Percentiles rank a stretch among this genome's conserved stretches.
These are phyloP conservation scores for Ceratocystis huliohia DNA, from an alignment of 2,329 filamentous ascomycete species.

Conservation along the genomic window DNA sequence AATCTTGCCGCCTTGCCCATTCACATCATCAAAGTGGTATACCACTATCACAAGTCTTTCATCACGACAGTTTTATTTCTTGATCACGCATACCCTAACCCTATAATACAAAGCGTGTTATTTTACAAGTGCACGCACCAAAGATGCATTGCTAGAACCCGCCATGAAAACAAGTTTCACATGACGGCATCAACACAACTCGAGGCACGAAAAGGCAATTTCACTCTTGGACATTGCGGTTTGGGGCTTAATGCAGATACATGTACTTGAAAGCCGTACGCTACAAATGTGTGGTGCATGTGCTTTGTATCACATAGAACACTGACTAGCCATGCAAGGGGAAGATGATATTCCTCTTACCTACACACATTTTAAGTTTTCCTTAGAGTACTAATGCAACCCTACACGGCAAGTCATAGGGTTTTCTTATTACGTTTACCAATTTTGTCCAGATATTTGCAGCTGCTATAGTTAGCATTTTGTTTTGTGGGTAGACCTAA, in stretches of 20 bases:
- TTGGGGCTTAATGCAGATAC: neutral
- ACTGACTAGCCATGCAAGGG: neutral
- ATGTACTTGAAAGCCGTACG: neutral
- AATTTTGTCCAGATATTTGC: neutral
- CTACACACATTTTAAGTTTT: no score
- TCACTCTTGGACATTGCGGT: neutral
- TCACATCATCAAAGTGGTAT: no score
- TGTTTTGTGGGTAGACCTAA: no score
- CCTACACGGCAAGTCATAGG: neutral
- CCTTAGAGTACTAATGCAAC: neutral
- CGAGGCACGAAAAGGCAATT: neutral
- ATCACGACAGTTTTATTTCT: no score
- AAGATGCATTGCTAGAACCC: no score
- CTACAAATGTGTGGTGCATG: neutral
- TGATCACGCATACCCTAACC: neutral
- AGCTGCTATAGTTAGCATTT: no score
- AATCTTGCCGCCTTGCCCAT: no score
- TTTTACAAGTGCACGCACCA: neutral
- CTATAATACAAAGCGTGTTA: neutral
- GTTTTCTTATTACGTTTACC: neutral
- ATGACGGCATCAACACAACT: neutral
- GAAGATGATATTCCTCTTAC: neutral
- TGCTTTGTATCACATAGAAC: conserved; percentile 1
- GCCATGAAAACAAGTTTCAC: neutral
- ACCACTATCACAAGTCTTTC: no score